A percentile compares a stretch with the other conserved stretches of the same genome.
Conservation (phyloP, 768 basidiomycete genomes). For the Leucocoprinus leucothites region DNA sequence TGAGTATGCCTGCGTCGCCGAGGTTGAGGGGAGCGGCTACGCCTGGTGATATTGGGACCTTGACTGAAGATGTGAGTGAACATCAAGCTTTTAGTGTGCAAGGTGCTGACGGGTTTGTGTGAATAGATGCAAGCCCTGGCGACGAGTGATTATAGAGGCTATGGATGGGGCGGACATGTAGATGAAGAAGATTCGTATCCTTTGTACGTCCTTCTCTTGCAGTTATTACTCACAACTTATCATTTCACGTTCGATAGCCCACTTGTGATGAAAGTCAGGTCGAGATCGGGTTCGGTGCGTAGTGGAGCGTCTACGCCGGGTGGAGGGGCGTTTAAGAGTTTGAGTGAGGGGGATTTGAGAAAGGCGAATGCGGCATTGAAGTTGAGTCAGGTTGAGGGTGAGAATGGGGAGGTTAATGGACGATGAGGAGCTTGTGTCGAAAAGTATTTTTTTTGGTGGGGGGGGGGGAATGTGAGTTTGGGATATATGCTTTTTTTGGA, state of each 20-base stretch:
- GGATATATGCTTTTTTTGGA: too few species aligned
- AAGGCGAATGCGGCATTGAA: constrained; percentile 75
- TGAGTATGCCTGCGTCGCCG: constrained; percentile 84
- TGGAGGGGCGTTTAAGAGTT: constrained; percentile 70
- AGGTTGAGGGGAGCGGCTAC: constrained; percentile 83
- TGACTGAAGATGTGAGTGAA: constrained; percentile 72
- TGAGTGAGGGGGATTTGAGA: constrained; percentile 85
- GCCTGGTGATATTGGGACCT: constrained; percentile 89
- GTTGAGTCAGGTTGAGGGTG: constrained; percentile 52
- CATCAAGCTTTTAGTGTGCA: too few species aligned
- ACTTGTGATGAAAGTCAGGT: constrained; percentile 86
- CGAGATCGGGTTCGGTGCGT: constrained; percentile 72
- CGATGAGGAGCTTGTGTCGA: too few species aligned
- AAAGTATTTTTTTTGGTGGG: too few species aligned
- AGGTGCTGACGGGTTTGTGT: neutral
- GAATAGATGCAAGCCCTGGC: constrained; percentile 76
- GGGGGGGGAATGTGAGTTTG: too few species aligned
- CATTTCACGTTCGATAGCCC: constrained; percentile 48
- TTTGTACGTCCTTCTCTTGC: constrained; percentile 53
- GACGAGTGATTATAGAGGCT: constrained; percentile 84
- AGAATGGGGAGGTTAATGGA: constrained; percentile 1
- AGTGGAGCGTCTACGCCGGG: constrained; percentile 80
- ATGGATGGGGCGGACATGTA: constrained; percentile 60
- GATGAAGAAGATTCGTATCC: constrained; percentile 93
- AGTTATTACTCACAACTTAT: neutral